Evolutionary conservation across 345 rosid genomes (phyloP), one percentile per base, ranked within the genome.

Genomic region (Carallia pectinifolia): DNA sequence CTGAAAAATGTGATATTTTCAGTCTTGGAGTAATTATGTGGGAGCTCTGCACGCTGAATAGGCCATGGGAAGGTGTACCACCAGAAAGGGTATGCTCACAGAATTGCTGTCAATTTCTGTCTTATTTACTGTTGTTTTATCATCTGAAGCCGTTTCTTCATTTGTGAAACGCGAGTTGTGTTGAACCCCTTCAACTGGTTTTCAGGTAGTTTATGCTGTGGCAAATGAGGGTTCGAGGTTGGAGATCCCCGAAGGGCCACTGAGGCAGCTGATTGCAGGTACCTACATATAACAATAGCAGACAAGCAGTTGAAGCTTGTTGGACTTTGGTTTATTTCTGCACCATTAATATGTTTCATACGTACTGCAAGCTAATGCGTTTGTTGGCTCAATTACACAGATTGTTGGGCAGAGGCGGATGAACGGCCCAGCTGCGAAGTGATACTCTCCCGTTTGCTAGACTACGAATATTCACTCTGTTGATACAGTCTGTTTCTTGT

Each of bases 21-120:
- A 96, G 99, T 84, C 84, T 96, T 30, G 99, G 99, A 60, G 97
- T 96, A 19, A 89, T 96, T 69, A 92, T 92, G 90, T 96, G 99
- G 98, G 99, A 96, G 75, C 95, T 96, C 70, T 92, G 89, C 83
- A 90, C 97, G 6, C 84, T 96, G 37, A 83, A 73, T 69, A 85
- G 91, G 79, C 99, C 99, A 2, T 96, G 99, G 99, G 98, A 88
- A 74, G 97, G 97, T 65, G 97, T 96, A 44, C 90, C 90, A 6
- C 96, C 97, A 6, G 93, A 90, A 77, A 87, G 90, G 90, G 98
- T 96, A 85, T 4, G 74, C 59, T 56, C 44, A 12, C 31, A 6
- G 33, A 19, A 56, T 13, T 0, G 1, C 2, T 62, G 19, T 10
- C 53, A 50, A 27, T 27, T n/a, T 23, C 50, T 18, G 1, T 3